A percentile compares a stretch with the other conserved stretches of the same genome.
These are phyloP conservation scores for Ilex aquifolium DNA, from an alignment of 257 asterid species.

Conservation along the genomic window DNA sequence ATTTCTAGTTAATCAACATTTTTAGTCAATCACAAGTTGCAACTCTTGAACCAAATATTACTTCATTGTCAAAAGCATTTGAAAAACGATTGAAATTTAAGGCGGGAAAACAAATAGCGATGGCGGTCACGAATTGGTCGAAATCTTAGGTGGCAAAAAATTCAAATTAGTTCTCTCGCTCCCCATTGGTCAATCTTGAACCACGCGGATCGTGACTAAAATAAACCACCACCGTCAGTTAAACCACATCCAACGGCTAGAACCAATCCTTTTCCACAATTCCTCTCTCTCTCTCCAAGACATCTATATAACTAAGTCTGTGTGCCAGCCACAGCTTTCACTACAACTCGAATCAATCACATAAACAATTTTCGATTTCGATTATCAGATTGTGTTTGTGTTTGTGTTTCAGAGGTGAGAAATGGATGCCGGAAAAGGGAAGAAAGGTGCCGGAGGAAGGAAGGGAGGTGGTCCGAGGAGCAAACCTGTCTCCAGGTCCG, in stretches of 20 bases:
- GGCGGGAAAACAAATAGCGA: too few relatives aligned
- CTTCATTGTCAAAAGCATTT: too few relatives aligned
- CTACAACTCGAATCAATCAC: background rate
- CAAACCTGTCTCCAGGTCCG: slow-evolving; percentile 4
- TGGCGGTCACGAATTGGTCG: too few relatives aligned
- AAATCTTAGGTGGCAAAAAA: too few relatives aligned
- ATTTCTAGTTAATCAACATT: too few relatives aligned
- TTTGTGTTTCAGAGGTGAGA: background rate
- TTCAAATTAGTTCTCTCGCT: background rate
- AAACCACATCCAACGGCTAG: background rate
- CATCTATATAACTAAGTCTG: background rate
- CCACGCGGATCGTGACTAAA: background rate
- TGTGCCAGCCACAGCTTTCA: background rate
- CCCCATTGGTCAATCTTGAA: slow-evolving; percentile 2
- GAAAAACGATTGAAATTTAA: too few relatives aligned
- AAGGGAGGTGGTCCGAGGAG: slow-evolving; percentile 7
- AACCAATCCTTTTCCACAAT: background rate
- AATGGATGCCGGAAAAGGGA: slow-evolving; percentile 3
- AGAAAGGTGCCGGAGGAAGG: slow-evolving; percentile 10
- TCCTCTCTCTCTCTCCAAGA: background rate
- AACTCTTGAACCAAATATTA: too few relatives aligned
- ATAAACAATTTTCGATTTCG: background rate
- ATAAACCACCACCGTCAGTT: background rate
- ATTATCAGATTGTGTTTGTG: background rate
- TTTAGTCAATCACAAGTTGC: too few relatives aligned